Evolutionary conservation across 805 yeast species (phyloP), one percentile per base, ranked within the genome.

Genomic region (Ogataea henricii): DNA sequence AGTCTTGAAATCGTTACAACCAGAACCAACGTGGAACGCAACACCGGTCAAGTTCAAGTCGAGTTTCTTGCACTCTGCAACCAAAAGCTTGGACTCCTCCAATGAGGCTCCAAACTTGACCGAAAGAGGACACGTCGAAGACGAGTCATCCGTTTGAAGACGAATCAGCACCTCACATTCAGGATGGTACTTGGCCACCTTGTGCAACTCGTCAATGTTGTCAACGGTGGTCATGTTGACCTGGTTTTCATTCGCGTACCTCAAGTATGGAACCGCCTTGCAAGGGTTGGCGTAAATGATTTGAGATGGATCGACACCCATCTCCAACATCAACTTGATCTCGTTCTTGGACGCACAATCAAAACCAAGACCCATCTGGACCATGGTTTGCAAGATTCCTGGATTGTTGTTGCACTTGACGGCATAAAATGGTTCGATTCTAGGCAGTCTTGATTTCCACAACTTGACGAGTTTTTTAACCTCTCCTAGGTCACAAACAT

Each of bases 21-120:
- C 98, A 1, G 96, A 88, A 1, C 99, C 99, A 51, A 91, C 88
- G 65, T 92, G 99, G 78, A 92, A 92, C 3, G 96, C 90, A 29
- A 91, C 91, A 44, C 99, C 99, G 13, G 70, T 80, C 30, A 92
- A 78, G 51, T 79, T 71, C 56, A 92, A 74, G 1, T 73, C 81
- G 44, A 89, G 69, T 45, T 75, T 73, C 48, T 76, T 71, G 40
- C 96, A 92, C 49, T 77, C 66, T 6, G 76, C 72, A 51, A 92
- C 73, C 60, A 92, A 71, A 14, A 68, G 59, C 33, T 73, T 61
- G 3, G 87, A 83, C 18, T 75, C 71, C 1, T 68, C 65, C 52
- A 87, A 58, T 20, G 83, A 72, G 40, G 96, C 91, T 25, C 99
- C 99, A 65, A 87, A 92, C 68, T 92, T 92, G 58, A 91, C 82